Conservation (phyloP, 2,329 filamentous ascomycete species). For the Fusarium verrucosum region DNA sequence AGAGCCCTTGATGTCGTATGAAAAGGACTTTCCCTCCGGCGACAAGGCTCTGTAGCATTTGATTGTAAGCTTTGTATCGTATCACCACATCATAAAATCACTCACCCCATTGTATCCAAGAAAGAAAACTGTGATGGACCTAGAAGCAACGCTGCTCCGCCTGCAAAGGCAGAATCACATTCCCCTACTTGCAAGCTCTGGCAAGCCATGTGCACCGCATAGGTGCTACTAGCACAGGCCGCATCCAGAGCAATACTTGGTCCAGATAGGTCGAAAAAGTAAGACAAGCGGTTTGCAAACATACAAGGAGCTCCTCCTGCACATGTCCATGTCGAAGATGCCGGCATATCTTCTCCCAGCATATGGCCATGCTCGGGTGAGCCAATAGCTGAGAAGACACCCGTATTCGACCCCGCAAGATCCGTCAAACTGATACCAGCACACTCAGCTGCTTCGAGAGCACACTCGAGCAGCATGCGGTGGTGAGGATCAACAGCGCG, state of each 20-base stretch:
- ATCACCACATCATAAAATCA: no score
- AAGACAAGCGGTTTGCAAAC: slow-evolving; percentile 51
- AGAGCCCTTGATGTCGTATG: slow-evolving; percentile 37
- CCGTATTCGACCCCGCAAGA: slow-evolving; percentile 33
- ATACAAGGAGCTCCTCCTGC: slow-evolving; percentile 47
- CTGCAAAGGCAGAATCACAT: no score
- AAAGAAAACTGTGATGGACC: no score
- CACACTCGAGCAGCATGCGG: slow-evolving; percentile 34
- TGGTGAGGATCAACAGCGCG: slow-evolving; percentile 43
- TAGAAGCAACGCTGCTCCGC: no score
- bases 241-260: slow-evolving; percentile 49
- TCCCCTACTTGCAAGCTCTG: slow-evolving; percentile 14
- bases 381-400: slow-evolving; percentile 52
- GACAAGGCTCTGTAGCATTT: slow-evolving; percentile 44
- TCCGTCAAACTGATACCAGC: slow-evolving; percentile 47
- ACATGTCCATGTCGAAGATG: slow-evolving; percentile 36
- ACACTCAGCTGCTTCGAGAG: slow-evolving; percentile 36
- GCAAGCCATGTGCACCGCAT: slow-evolving; percentile 45
- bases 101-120: no score
- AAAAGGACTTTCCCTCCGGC: slow-evolving; percentile 40
- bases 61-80: background rate
- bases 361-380: slow-evolving; percentile 57
- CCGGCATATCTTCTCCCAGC: slow-evolving; percentile 49
- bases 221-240: slow-evolving; percentile 47
- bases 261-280: slow-evolving; percentile 50